Evolutionary conservation across 2,329 filamentous ascomycete genomes (phyloP).

Genomic region (Tricladium varicosporioides): DNA sequence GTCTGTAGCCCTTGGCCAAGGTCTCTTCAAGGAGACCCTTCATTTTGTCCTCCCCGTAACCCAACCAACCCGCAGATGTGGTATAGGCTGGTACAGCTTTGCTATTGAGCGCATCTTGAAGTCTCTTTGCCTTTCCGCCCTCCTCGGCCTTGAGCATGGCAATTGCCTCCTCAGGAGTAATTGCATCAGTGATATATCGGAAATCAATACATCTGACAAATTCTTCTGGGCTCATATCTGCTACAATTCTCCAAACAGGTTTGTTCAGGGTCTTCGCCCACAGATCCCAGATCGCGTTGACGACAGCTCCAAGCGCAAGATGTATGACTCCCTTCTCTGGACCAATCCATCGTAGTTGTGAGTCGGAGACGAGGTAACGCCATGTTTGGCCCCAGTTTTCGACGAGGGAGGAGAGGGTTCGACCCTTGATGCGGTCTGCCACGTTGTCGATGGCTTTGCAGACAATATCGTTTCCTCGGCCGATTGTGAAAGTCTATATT

Average conservation of each 20-base stretch:
- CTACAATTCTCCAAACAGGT: constrained; percentile 87
- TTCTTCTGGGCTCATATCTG: constrained; percentile 86
- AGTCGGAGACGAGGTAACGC: constrained; percentile 88
- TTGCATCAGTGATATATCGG: constrained; percentile 89
- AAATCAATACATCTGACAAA: constrained; percentile 89
- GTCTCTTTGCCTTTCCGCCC: constrained; percentile 64
- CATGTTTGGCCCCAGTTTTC: constrained; percentile 84
- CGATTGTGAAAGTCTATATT: constrained; percentile 73
- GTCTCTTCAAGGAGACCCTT: constrained; percentile 71
- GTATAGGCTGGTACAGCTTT: constrained; percentile 87
- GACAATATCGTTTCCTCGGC: constrained; percentile 89
- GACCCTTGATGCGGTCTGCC: constrained; percentile 71
- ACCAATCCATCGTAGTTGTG: constrained; percentile 88
- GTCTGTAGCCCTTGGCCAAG: constrained; percentile 70
- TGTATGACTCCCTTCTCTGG: constrained; percentile 94
- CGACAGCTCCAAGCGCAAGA: constrained; percentile 82
- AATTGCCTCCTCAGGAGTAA: constrained; percentile 81
- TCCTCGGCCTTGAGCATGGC: constrained; percentile 65
- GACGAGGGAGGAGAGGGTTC: constrained; percentile 74
- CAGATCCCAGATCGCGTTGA: constrained; percentile 93
- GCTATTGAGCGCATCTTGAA: constrained; percentile 70
- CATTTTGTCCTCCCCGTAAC: constrained; percentile 87
- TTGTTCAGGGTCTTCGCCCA: constrained; percentile 86
- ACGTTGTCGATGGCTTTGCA: constrained; percentile 80
- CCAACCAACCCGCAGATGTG: constrained; percentile 88